Evolutionary conservation across 257 asterid genomes (phyloP), one percentile per base, ranked within the genome.

Genomic region (Plantago ovata): DNA sequence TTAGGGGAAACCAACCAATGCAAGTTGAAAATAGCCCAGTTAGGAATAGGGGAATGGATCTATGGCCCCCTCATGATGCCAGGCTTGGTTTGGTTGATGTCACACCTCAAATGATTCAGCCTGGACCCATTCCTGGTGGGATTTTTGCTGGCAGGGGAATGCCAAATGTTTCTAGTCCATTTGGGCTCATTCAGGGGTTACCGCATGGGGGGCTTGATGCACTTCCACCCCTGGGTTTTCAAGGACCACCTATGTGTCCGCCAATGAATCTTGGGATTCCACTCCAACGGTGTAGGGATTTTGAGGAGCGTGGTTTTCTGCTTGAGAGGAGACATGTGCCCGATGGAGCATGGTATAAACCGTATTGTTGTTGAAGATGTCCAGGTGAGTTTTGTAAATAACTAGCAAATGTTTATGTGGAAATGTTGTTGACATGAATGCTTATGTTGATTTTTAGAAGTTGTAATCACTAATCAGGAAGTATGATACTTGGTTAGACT

Each of bases 301-400:
- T 93, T 64, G 99, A 93, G 78, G 99, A 93, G 70, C 97, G 94
- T 63, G 99, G 99, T 43, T 93, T 89, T 86, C n/a, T 93, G 99
- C 77, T 73, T 93, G 71, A 86, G 99, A 77, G 98, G 98, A 43
- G 97, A 88, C 69, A 92, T 92, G 91, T 92, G 98, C 70, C 97
- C 95, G 0, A 82, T 92, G 98, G 97, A 92, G 76, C 98, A 92
- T 72, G 98, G 98, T 42, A 77, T 93, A 52, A 86, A 93, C 69
- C 99, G 95, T 52, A 93, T 93, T 67, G 95, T 93, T 76, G 74
- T 93, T 70, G 99, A 93, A 67, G 99, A 93, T 77, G 98, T 92
- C 68, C 98, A 92, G 98, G 98, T 92, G 65, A 64, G 76, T 62
- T 22, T 52, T 61, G 57, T 45, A 4, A n/a, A 19, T n/a, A 61